A percentile compares a stretch with the other conserved stretches of the same genome.
These are phyloP conservation scores for Aspergillus arachidicola DNA, from an alignment of 2,329 filamentous ascomycete genomes.

Conservation along the genomic window DNA sequence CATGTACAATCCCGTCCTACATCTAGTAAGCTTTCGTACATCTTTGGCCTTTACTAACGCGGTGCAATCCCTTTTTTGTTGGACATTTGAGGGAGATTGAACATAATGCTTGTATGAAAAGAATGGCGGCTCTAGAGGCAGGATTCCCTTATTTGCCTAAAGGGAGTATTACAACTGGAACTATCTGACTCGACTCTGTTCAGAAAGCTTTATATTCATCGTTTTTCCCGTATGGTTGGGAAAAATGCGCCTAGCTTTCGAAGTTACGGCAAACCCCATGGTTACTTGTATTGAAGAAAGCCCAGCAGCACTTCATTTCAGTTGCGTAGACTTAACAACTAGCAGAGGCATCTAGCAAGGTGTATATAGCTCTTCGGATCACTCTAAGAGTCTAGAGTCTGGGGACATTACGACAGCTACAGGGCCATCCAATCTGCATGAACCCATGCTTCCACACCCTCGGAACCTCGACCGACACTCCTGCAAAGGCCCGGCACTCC, in stretches of 20 bases:
- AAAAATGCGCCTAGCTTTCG: neutral
- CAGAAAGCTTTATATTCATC: slow-evolving; percentile 20
- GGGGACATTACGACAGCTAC: neutral
- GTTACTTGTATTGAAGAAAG: too few species aligned
- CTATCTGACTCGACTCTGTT: slow-evolving; percentile 15
- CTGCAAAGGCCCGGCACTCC: neutral
- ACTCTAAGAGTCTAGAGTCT: neutral
- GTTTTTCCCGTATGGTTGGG: slow-evolving; percentile 24
- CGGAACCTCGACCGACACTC: neutral
- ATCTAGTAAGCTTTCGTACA: too few species aligned
- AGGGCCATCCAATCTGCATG: neutral
- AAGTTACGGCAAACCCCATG: too few species aligned
- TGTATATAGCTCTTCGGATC: neutral
- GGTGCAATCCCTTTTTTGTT: too few species aligned
- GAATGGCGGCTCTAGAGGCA: slow-evolving; percentile 25
- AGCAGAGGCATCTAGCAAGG: too few species aligned
- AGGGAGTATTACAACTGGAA: slow-evolving; percentile 24
- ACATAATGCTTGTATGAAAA: slow-evolving; percentile 32
- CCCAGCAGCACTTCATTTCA: too few species aligned
- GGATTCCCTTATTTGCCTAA: slow-evolving; percentile 20
- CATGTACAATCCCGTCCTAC: too few species aligned
- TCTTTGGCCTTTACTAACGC: too few species aligned
- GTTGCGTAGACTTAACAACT: too few species aligned
- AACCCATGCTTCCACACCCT: neutral
- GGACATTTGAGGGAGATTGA: slow-evolving; percentile 13